A percentile compares a stretch with the other conserved stretches of the same genome.
phyloP scores from a whole-genome alignment of 306 rosid genomes.

The Pachyrhizus erosus region DNA sequence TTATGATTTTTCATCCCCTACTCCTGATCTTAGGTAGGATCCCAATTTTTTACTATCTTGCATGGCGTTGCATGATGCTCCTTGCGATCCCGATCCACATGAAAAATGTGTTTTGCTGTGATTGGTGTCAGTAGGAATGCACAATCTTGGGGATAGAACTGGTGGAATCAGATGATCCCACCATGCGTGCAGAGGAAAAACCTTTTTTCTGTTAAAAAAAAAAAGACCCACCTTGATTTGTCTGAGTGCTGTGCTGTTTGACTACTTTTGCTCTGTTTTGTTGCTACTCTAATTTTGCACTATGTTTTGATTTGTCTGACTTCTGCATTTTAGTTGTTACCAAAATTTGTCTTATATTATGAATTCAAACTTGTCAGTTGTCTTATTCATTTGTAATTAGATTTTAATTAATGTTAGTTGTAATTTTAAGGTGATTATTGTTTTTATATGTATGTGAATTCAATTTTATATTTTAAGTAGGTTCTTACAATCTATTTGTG shows the following conservation, averaged over 20 bases:
- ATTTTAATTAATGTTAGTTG: neutral
- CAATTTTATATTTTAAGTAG: neutral
- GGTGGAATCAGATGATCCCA: neutral
- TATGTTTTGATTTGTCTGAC: neutral
- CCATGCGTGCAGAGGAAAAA: neutral
- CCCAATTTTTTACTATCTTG: neutral
- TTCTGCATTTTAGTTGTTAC: neutral
- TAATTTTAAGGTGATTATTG: neutral
- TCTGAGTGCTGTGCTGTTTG: neutral
- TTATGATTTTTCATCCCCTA: neutral
- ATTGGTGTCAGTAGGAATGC: neutral
- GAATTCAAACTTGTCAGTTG: neutral
- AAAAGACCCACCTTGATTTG: neutral
- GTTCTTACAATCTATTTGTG: neutral
- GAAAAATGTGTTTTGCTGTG: neutral
- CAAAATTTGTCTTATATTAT: neutral
- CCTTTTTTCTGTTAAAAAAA: neutral
- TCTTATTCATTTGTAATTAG: neutral
- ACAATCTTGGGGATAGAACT: neutral
- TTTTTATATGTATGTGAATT: neutral
- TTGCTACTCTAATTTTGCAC: neutral
- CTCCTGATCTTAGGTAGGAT: neutral
- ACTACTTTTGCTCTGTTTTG: neutral
- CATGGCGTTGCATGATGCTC: neutral
- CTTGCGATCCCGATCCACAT: neutral